Conservation (phyloP, 179 eudicot species). For the Heliamphora pulchella region DNA sequence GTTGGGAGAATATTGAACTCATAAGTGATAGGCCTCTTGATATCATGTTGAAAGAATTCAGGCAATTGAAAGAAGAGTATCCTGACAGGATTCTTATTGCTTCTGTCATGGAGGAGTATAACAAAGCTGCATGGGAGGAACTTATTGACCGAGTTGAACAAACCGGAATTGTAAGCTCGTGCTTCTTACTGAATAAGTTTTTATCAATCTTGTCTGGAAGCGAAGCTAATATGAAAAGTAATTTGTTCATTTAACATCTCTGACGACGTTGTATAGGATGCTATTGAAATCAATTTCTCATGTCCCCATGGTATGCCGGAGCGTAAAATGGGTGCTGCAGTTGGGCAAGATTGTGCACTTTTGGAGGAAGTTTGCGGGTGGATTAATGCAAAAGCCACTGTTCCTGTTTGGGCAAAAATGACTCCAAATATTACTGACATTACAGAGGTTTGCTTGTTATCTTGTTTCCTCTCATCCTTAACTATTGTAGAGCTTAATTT, state of each 20-base stretch:
- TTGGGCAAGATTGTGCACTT: slow-evolving; percentile 85
- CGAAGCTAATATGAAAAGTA: not conserved
- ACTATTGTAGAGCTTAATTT: not conserved
- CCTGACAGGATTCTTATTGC: slow-evolving; percentile 93
- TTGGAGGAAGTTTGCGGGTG: slow-evolving; percentile 88
- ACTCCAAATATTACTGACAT: slow-evolving; percentile 94
- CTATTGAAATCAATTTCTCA: slow-evolving; percentile 85
- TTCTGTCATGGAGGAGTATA: slow-evolving; percentile 93
- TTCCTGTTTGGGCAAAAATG: slow-evolving; percentile 99
- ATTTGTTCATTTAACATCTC: slow-evolving; percentile 7
- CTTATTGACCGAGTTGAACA: slow-evolving; percentile 89
- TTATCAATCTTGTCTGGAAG: not conserved
- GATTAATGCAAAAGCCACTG: slow-evolving; percentile 88
- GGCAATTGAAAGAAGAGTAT: slow-evolving; percentile 81
- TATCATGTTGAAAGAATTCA: slow-evolving; percentile 84
- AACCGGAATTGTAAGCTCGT: slow-evolving; percentile 70
- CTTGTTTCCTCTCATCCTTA: not conserved
- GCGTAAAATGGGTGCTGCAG: slow-evolving; percentile 97
- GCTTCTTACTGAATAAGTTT: not conserved
- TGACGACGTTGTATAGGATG: slow-evolving; percentile 46
- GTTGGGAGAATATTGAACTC: slow-evolving; percentile 95
- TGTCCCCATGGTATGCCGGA: slow-evolving; percentile 99
- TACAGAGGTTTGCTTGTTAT: slow-evolving; percentile 47
- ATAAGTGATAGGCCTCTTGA: slow-evolving; percentile 95
- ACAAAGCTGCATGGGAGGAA: slow-evolving; percentile 94